These are phyloP conservation scores for Penicillium maclennaniae DNA, from an alignment of 495 filamentous ascomycete species.

Conservation along the genomic window DNA sequence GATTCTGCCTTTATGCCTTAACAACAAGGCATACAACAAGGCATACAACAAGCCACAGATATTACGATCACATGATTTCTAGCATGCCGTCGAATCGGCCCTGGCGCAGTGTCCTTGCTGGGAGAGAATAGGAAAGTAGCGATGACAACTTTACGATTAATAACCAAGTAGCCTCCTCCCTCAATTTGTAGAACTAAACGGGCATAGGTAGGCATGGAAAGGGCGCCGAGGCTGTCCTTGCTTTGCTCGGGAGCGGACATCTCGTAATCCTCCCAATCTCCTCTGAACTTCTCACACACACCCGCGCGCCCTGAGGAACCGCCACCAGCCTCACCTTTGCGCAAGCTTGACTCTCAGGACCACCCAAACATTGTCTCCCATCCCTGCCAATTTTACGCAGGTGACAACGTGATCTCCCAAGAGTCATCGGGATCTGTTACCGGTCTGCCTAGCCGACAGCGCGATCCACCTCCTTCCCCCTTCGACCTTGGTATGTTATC, in stretches of 20 bases:
- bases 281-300: constrained; percentile 20
- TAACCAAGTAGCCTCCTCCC: background rate
- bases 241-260: constrained; percentile 21
- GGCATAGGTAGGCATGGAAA: constrained; percentile 9
- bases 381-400: background rate
- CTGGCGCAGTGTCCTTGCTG: constrained; percentile 6
- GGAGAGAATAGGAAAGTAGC: constrained; percentile 1
- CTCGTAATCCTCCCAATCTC: constrained; percentile 18
- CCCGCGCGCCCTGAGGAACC: constrained; percentile 14
- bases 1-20: background rate
- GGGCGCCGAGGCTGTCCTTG: constrained; percentile 10
- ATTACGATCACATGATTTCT: constrained; percentile 14
- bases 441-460: constrained; percentile 2
- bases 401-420: background rate
- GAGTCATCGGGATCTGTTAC: background rate
- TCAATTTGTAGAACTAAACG: background rate
- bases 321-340: constrained; percentile 7
- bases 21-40: constrained; percentile 8
- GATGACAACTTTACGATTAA: background rate
- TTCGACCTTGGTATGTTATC: constrained; percentile 24
- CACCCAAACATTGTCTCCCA: background rate
- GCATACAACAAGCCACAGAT: constrained; percentile 5
- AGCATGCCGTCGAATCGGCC: constrained; percentile 13
- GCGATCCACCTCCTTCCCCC: constrained; percentile 14
- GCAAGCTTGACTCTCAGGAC: background rate